A percentile compares a stretch with the other conserved stretches of the same genome.
These are phyloP conservation scores for Evansstolkia leycettana DNA, from an alignment of 495 filamentous ascomycete genomes.

Conservation along the genomic window DNA sequence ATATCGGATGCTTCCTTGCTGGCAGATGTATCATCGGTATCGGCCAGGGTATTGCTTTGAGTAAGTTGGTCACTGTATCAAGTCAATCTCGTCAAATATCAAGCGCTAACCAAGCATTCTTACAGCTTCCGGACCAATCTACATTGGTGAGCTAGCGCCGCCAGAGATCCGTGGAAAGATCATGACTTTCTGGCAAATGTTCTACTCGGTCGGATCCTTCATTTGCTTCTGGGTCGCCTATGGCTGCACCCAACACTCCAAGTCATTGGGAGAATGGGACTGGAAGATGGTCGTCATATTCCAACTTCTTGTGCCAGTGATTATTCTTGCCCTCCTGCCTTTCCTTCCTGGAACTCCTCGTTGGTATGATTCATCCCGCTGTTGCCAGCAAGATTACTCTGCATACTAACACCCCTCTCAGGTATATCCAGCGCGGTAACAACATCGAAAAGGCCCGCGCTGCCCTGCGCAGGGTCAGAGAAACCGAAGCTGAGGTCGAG, in stretches of 20 bases:
- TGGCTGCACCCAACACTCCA: conserved; percentile 37
- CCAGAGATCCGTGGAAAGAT: conserved; percentile 48
- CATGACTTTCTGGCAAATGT: conserved; percentile 60
- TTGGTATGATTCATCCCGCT: conserved; percentile 23
- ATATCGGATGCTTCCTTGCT: conserved; percentile 46
- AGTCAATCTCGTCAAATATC: neutral
- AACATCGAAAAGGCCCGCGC: conserved; percentile 41
- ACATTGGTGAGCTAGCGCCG: conserved; percentile 49
- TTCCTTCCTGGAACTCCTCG: conserved; percentile 47
- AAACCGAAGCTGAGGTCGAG: conserved; percentile 46
- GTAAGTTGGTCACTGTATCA: conserved; percentile 20
- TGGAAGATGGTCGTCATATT: conserved; percentile 53
- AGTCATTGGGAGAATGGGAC: conserved; percentile 46
- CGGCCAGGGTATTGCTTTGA: conserved; percentile 52
- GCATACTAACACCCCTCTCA: conserved; percentile 4
- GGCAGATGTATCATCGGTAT: conserved; percentile 52
- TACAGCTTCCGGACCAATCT: conserved; percentile 43
- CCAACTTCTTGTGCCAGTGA: conserved; percentile 41
- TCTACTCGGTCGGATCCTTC: conserved; percentile 51
- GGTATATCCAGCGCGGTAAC: conserved; percentile 39
- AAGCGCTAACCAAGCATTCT: neutral
- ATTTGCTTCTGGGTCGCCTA: conserved; percentile 53
- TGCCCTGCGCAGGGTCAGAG: conserved; percentile 38
- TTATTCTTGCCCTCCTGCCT: conserved; percentile 40
- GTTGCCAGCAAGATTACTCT: neutral